A percentile compares a stretch with the other conserved stretches of the same genome.
Evolutionary conservation across 2,329 filamentous ascomycete species (phyloP).

Genomic region (Hypocrella siamensis): DNA sequence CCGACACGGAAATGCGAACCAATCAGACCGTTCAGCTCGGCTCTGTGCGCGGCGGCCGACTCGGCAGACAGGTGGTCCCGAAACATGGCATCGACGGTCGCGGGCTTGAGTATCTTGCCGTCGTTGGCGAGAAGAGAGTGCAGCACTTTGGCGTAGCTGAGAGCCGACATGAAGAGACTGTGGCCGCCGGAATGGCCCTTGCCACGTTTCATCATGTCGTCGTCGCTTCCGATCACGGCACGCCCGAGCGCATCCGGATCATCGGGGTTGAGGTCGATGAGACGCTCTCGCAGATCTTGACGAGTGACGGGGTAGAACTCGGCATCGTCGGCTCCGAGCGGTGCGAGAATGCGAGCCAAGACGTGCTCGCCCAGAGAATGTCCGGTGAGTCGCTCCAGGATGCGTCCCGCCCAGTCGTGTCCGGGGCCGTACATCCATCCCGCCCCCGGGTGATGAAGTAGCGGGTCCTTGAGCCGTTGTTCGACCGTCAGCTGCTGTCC

Average conservation of each 20-base stretch:
- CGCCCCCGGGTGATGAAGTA: conserved; percentile 24
- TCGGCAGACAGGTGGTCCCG: conserved; percentile 16
- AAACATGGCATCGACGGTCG: conserved; percentile 29
- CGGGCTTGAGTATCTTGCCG: conserved; percentile 25
- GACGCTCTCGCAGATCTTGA: conserved; percentile 9
- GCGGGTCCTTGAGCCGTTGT: conserved; percentile 24
- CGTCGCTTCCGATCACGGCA: conserved; percentile 17
- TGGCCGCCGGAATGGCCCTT: conserved; percentile 27
- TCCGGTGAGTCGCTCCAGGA: conserved; percentile 31
- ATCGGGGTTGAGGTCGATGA: conserved; percentile 21
- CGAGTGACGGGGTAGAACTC: conserved; percentile 21
- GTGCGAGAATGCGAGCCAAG: conserved; percentile 25
- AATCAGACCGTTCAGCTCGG: conserved; percentile 13
- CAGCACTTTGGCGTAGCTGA: conserved; percentile 19
- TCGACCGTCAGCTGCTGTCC: conserved; percentile 18
- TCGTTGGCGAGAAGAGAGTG: conserved; percentile 30
- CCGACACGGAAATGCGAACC: conserved; percentile 21
- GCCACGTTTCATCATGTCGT: conserved; percentile 15
- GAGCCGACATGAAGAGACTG: conserved; percentile 20
- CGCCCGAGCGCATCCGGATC: conserved; percentile 19
- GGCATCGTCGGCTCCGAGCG: conserved; percentile 23
- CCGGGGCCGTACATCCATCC: conserved; percentile 33
- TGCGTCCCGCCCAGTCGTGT: conserved; percentile 35
- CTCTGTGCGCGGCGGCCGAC: conserved; percentile 11
- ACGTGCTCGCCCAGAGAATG: conserved; percentile 25